These are phyloP conservation scores for Pythium dissotocum DNA, from an alignment of 352 stramenopile species.

Conservation along the genomic window DNA sequence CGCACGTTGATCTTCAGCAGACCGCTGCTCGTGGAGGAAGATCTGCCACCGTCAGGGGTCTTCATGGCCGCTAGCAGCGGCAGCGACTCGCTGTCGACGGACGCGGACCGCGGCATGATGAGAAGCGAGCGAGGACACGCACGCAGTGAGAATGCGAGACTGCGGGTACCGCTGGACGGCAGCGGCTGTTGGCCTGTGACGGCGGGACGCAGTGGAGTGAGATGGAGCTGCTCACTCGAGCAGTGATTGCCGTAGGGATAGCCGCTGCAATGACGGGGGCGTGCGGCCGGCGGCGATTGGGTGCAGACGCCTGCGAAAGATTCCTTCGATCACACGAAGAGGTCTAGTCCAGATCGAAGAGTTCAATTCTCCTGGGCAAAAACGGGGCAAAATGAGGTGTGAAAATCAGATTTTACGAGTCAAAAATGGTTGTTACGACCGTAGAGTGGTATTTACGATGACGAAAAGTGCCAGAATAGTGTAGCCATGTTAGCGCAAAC, in stretches of 20 bases:
- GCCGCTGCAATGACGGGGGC: background rate
- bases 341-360: background rate
- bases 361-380: background rate
- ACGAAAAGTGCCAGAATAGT: background rate
- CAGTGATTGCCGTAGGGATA: background rate
- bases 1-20: conserved; percentile 26
- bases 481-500: conserved; percentile 1
- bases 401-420: background rate
- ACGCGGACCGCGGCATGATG: conserved; percentile 13
- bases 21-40: conserved; percentile 9
- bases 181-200: background rate
- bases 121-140: too few species aligned
- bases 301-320: background rate
- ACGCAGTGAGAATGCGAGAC: background rate
- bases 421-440: background rate
- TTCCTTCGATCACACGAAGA: background rate
- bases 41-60: background rate
- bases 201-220: background rate
- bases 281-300: background rate
- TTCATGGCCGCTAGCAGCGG: conserved; percentile 19
- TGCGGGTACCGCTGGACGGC: background rate
- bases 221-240: background rate
- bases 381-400: background rate
- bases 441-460: background rate
- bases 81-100: conserved; percentile 19